Base-by-base conservation (phyloP, 345 rosid species). In the Brassica napus region DNA sequence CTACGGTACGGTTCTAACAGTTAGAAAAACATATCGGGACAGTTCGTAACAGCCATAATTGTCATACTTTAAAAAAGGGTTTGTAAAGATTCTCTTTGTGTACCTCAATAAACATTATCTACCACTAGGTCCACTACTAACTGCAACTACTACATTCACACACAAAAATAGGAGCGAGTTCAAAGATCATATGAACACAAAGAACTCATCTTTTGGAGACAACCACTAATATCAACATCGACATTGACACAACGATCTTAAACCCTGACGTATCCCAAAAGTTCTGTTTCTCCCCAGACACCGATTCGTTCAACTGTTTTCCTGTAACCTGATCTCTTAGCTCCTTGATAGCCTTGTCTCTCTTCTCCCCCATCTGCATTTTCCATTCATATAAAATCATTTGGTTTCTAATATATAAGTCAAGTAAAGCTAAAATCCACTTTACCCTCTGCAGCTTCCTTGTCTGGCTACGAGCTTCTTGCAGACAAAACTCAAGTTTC, bases 211-310 rank as follows among this genome's bases (percentile, higher is more conserved):
- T 86, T 91, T 86, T 94, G 6, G 98, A 91, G 74, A 92, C 81
- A 15, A 86, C 85, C 23, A 91, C 95, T 83, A 90, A 77, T 74
- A 92, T 76, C 87, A 91, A 81, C 98, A 94, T 91, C 18, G 97
- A 94, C 97, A 94, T 80, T 34, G 97, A 92, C 75, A 86, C 91
- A 1, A 90, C 86, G 10, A 91, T 76, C 90, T 92, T 91, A 86
- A 94, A 94, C 76, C 93, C 78, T 6, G 93, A 89, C 39, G 85
- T 82, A 75, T 94, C 98, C 98, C 97, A 92, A 64, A 92, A 92
- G 64, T 91, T 92, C 16, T 34, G 86, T 59, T 89, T 91, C 65
- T 84, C 87, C 2, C 63, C 69, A 49, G 81, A 66, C 3, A 5
- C 77, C 0, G 83, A 62, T 58, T 57, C 74, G 4, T 69, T 44